These are phyloP conservation scores for Rosa hybrid DNA, from an alignment of 331 rosid genomes.

Conservation along the genomic window DNA sequence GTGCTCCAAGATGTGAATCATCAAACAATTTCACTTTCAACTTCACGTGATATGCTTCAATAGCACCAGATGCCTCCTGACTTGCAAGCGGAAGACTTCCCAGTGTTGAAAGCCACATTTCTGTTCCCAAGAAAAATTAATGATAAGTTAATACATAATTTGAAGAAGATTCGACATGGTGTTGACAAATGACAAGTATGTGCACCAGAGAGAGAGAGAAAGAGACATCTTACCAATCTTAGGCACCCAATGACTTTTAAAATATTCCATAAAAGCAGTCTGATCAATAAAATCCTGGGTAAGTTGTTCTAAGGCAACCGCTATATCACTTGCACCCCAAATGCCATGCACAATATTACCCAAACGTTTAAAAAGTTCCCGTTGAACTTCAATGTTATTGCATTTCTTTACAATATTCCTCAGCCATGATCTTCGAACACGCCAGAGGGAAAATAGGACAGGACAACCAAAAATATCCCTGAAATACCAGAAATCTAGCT, in stretches of 20 bases:
- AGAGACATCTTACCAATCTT: slow-evolving; percentile 72
- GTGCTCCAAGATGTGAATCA: slow-evolving; percentile 93
- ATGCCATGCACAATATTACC: slow-evolving; percentile 69
- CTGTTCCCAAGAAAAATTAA: slow-evolving; percentile 38
- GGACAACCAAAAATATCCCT: slow-evolving; percentile 87
- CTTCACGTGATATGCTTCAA: slow-evolving; percentile 88
- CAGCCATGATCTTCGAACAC: slow-evolving; percentile 89
- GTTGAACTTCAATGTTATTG: slow-evolving; percentile 66
- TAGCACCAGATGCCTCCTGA: slow-evolving; percentile 94
- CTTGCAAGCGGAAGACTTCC: slow-evolving; percentile 78
- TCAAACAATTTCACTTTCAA: slow-evolving; percentile 87
- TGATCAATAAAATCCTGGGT: slow-evolving; percentile 83
- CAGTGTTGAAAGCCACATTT: slow-evolving; percentile 95
- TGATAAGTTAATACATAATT: slow-evolving; percentile 16
- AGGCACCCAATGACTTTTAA: slow-evolving; percentile 78
- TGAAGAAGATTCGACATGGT: neutral
- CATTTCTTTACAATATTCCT: slow-evolving; percentile 84
- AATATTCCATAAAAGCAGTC: slow-evolving; percentile 83
- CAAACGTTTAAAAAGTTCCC: slow-evolving; percentile 77
- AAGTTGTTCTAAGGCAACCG: slow-evolving; percentile 57
- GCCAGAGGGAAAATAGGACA: slow-evolving; percentile 85
- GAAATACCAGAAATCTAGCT: slow-evolving; percentile 35
- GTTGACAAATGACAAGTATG: slow-evolving; percentile 5
- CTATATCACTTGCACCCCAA: slow-evolving; percentile 59
- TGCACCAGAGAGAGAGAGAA: neutral